Base-by-base conservation (phyloP, 208 protist genomes). In the Leishmania arabica region DNA sequence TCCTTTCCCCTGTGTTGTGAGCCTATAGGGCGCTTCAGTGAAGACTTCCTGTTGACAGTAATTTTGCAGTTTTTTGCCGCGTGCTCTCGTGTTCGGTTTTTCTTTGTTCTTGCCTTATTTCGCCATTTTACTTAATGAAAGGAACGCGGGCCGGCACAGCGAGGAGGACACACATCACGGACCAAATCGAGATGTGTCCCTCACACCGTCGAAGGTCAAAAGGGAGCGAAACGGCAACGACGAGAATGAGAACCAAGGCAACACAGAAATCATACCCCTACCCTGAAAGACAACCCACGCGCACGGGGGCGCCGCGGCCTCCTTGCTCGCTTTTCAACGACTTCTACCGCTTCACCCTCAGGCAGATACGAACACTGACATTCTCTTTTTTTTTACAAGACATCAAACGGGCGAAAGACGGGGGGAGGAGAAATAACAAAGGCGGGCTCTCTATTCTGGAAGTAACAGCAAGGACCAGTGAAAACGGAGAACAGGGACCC, bases 181-280 rank as follows among this genome's bases (percentile, higher is more conserved):
- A 64, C 56, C 19, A 54, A 9, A 9, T 40, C 42, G 3, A 73
- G 64, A 68, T 75, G 56, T 65, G 74, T 72, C 47, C 60, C 24
- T 24, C 34, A 56, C 42, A 45, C 37, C 47, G 40, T 68, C 31
- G 60, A 65, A 56, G 47, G 37, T 15, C 31, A 40, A 84, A 78
- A 77, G 45, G 54, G 62, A 60, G 56, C 24, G 74, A 21, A n/a
- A 83, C n/a, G 6, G 77, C 47, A 81, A 64, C 34, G 80, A 56
- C 81, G 79, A 85, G 66, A 80, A 75, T 60, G 34, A 80, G 21
- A 78, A 60, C 70, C 64, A 77, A 85, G 53, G 76, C 56, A 49
- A 31, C 34, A 31, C 37, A 62, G 69, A 76, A 4, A 31, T 24
- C 7, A 8, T 31, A 31, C 6, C 21, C 3, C 19, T 3, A 73